Conservation (phyloP, 305 asterid species). For the Euphrasia arctica region DNA sequence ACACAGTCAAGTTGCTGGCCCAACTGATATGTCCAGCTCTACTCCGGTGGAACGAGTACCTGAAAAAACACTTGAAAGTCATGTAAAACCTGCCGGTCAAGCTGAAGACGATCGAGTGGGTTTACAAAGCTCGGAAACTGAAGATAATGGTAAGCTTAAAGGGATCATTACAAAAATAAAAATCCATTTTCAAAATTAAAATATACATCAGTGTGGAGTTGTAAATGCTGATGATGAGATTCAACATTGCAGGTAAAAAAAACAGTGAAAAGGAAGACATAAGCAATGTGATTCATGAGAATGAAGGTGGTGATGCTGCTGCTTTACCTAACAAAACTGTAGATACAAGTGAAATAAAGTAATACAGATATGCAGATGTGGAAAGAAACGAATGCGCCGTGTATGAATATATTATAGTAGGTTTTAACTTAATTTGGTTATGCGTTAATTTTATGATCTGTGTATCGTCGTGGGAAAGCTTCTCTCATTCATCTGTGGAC, state of each 20-base stretch:
- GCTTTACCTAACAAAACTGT: neutral
- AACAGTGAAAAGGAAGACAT: neutral
- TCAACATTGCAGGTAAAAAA: neutral
- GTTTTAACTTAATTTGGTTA: no score
- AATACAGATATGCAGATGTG: neutral
- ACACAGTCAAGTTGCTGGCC: no score
- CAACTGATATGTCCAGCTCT: no score
- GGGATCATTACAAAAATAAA: neutral
- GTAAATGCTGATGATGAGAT: neutral
- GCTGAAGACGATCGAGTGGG: neutral
- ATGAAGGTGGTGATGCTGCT: neutral
- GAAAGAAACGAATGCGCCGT: neutral
- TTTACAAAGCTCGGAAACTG: neutral
- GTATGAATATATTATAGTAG: neutral
- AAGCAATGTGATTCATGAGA: neutral
- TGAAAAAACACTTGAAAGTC: neutral
- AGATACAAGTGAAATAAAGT: neutral
- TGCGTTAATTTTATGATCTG: no score
- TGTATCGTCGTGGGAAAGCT: no score
- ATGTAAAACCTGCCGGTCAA: neutral
- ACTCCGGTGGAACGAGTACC: no score
- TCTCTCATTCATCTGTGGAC: no score
- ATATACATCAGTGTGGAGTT: neutral
- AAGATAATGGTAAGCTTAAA: conserved; percentile 8
- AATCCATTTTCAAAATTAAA: neutral